Evolutionary conservation across 768 basidiomycete species (phyloP).

Genomic region (Neoboletus magnificus): DNA sequence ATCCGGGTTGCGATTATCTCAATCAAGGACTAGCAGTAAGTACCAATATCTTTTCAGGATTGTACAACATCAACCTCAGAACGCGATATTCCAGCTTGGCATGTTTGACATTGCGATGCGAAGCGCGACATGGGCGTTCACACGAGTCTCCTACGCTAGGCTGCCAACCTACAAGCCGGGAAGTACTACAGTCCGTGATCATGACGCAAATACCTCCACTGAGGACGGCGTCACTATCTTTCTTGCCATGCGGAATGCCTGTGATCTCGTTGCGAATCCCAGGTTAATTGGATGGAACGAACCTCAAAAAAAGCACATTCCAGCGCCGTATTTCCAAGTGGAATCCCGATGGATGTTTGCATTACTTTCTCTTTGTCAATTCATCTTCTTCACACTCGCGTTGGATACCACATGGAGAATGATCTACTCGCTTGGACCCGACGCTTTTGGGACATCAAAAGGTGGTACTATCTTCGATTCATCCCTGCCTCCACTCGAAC

Average conservation of each 20-base stretch:
- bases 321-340: conserved; percentile 10
- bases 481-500: conserved; percentile 29
- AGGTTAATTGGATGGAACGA: conserved; percentile 29
- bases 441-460: conserved; percentile 33
- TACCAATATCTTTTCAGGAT: not conserved
- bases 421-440: conserved; percentile 33
- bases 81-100: conserved; percentile 9
- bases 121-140: conserved; percentile 21
- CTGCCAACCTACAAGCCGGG: conserved; percentile 2
- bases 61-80: conserved; percentile 1
- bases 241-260: conserved; percentile 27
- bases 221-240: conserved; percentile 1
- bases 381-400: not conserved
- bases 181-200: not conserved
- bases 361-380: conserved; percentile 13
- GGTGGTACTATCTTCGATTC: conserved; percentile 40
- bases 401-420: conserved; percentile 2
- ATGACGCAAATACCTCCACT: not conserved
- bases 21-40: conserved; percentile 26
- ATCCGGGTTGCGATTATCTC: conserved; percentile 9
- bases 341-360: conserved; percentile 21
- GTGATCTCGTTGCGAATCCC: conserved; percentile 23
- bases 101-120: conserved; percentile 28
- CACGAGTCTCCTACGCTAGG: conserved; percentile 10
- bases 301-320: conserved; percentile 11